Evolutionary conservation across 148 eudicot genomes (phyloP).

Genomic region (Cornus suecica): DNA sequence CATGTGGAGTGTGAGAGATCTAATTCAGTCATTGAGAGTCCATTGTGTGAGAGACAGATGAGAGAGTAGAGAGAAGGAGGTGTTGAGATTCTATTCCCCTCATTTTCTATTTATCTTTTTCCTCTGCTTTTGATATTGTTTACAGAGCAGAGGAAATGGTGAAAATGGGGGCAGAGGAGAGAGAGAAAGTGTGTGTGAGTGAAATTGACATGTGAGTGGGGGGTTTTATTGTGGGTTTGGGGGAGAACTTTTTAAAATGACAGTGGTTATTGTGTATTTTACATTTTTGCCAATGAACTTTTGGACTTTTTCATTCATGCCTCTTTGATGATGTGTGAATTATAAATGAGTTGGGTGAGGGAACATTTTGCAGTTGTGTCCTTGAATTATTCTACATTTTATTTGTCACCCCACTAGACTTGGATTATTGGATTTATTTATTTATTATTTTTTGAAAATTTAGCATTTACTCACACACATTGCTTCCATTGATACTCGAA

Average conservation of each 20-base stretch:
- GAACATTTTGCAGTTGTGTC: not conserved
- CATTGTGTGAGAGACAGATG: constrained; percentile 8
- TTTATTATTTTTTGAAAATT: no score
- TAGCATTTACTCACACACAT: no score
- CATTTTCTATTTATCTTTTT: constrained; percentile 13
- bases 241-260: not conserved
- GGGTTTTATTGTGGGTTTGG: constrained; percentile 16
- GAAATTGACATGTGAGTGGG: not conserved
- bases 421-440: no score
- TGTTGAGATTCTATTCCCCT: constrained; percentile 35
- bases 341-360: not conserved
- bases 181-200: not conserved
- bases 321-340: not conserved
- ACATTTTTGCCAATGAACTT: not conserved
- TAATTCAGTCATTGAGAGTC: constrained; percentile 1
- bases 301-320: not conserved
- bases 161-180: not conserved
- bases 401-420: not conserved
- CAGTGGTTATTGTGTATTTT: not conserved
- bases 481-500: no score
- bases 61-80: constrained; percentile 22
- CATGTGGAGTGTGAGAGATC: constrained; percentile 7
- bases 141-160: constrained; percentile 30
- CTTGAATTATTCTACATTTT: not conserved
- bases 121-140: constrained; percentile 17